Base-by-base conservation (phyloP, 441 rosid genomes). In the Kokia cookei region DNA sequence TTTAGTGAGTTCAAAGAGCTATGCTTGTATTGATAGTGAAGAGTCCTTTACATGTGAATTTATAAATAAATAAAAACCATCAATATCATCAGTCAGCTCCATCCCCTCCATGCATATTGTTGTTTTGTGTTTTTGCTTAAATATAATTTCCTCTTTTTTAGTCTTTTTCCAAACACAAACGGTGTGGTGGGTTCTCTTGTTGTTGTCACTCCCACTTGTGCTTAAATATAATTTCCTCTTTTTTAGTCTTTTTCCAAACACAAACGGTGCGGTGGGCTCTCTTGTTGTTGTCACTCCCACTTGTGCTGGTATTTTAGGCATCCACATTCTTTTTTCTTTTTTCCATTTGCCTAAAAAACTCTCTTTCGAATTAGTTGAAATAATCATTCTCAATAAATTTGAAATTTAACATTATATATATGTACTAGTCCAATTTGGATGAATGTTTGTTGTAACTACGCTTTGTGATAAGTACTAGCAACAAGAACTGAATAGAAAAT, bases 11-110 rank as follows among this genome's bases (percentile, higher is more conserved):
- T 80, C 68, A 65, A 78, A 73, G 78, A 78, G 76, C 60, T 75
- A 72, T 83, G 73, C 74, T 64, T 76, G 24, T 48, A 72, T 80
- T 80, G 82, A 82, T 82, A 83, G 85, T 78, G 75, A 72, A 75
- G 71, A 45, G 63, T 71, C 72, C 75, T 69, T 74, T 17, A 57
- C 63, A 53, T 80, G 81, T 68, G 22, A 15, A 19, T 32, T 32
- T 4, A 45, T 10, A 43, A 11, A 42, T n/a, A 73, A 76, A 76
- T 17, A 73, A 51, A 51, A 57, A 73, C 69, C 72, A 61, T 72
- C 79, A 77, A 65, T 32, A 42, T 77, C 71, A 72, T 65, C 53
- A 65, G 17, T 24, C 53, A 27, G 75, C 77, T 13, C 22, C 55
- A 51, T 51, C 22, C 19, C 66, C 50, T 45, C 75, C 78, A 67